A percentile compares a stretch with the other conserved stretches of the same genome.
These are phyloP conservation scores for Volutella citrinella DNA, from an alignment of 2,329 filamentous ascomycete genomes.

Conservation along the genomic window DNA sequence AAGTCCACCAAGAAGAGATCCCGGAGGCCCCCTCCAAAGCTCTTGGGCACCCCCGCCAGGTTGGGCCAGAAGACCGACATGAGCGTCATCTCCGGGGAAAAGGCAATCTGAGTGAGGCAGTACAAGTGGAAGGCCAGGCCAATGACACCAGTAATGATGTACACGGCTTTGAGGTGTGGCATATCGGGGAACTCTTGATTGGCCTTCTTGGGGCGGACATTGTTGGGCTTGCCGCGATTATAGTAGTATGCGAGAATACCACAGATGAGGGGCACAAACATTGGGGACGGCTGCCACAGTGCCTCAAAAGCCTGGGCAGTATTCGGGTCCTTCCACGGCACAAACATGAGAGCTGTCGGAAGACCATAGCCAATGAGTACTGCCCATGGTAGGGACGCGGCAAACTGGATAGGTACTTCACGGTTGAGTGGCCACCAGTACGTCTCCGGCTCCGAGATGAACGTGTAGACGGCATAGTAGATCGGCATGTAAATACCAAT, in stretches of 20 bases:
- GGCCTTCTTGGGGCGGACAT: neutral
- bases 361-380: constrained; percentile 3
- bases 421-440: constrained; percentile 13
- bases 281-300: constrained; percentile 10
- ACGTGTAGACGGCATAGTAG: constrained; percentile 12
- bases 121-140: constrained; percentile 1
- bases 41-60: constrained; percentile 1
- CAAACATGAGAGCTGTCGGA: constrained; percentile 7
- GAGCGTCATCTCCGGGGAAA: neutral
- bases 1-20: constrained; percentile 6
- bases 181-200: neutral
- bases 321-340: constrained; percentile 3
- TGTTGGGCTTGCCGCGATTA: neutral
- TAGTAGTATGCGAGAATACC: constrained; percentile 1
- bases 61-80: constrained; percentile 4
- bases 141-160: neutral
- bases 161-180: constrained; percentile 1
- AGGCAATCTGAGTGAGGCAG: neutral
- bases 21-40: constrained; percentile 2
- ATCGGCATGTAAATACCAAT: constrained; percentile 10
- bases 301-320: constrained; percentile 3
- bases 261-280: constrained; percentile 6
- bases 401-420: constrained; percentile 4
- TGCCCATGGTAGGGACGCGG: neutral
- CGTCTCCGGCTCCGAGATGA: constrained; percentile 6